A percentile compares a stretch with the other conserved stretches of the same genome.
Evolutionary conservation across 2,329 filamentous ascomycete genomes (phyloP).

Genomic region (Colletotrichum melonis): DNA sequence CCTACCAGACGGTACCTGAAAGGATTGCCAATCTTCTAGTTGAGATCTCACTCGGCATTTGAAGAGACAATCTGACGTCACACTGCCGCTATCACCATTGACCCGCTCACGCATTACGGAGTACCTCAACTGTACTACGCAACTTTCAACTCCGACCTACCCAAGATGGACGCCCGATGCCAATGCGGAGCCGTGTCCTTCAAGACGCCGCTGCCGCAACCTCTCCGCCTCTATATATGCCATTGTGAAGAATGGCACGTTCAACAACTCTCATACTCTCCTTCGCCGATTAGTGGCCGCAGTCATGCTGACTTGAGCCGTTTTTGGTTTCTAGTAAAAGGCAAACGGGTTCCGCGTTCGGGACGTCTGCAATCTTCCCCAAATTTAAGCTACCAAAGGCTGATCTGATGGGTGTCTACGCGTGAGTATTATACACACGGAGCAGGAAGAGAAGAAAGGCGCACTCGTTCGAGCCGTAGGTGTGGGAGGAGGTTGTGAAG

Average conservation of each 20-base stretch:
- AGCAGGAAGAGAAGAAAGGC: background rate
- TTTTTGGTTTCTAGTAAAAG: slow-evolving; percentile 51
- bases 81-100: background rate
- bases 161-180: slow-evolving; percentile 67
- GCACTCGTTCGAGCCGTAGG: background rate
- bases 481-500: background rate
- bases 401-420: slow-evolving; percentile 64
- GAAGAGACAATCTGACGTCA: background rate
- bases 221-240: slow-evolving; percentile 76
- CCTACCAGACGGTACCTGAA: background rate
- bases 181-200: slow-evolving; percentile 74
- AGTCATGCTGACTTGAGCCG: background rate
- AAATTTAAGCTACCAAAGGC: slow-evolving; percentile 67
- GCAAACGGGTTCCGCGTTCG: slow-evolving; percentile 75
- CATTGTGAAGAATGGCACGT: slow-evolving; percentile 71
- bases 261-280: too few relatives aligned
- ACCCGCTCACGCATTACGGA: background rate
- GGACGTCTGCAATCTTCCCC: slow-evolving; percentile 77
- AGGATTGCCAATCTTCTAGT: background rate
- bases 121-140: background rate
- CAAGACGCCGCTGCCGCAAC: slow-evolving; percentile 68
- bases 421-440: slow-evolving; percentile 51
- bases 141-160: background rate
- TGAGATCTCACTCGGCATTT: background rate
- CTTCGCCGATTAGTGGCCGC: too few relatives aligned